phyloP scores from a whole-genome alignment of 176 grass and related monocot species.

The barley (Hordeum vulgare) region MorexV3_pseudomolecules_assembly NC_058519.1:48981025-48981524 shows the following conservation, averaged over 20 bases:
- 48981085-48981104: background rate
- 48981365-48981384: constrained; percentile 22
- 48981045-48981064: background rate
- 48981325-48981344: constrained; percentile 3
- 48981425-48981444: constrained; percentile 63
- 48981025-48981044: background rate
- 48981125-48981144: background rate
- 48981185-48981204: background rate
- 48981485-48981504: constrained; percentile 69
- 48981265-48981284: background rate
- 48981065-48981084: background rate
- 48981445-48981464: constrained; percentile 48
- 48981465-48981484: constrained; percentile 59
- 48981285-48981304: background rate
- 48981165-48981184: background rate
- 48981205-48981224: constrained; percentile 3
- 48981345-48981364: constrained; percentile 43
- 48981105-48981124: background rate
- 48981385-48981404: constrained; percentile 47
- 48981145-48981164: background rate
- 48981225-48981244: constrained; percentile 9
- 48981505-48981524: constrained; percentile 52
- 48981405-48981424: constrained; percentile 49
- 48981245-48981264: background rate
- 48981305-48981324: constrained; percentile 35